Percentiles rank a stretch among this genome's conserved stretches.
These are phyloP conservation scores for Saprolegnia parasitica DNA, from an alignment of 352 stramenopile genomes.

Conservation along the genomic window DNA sequence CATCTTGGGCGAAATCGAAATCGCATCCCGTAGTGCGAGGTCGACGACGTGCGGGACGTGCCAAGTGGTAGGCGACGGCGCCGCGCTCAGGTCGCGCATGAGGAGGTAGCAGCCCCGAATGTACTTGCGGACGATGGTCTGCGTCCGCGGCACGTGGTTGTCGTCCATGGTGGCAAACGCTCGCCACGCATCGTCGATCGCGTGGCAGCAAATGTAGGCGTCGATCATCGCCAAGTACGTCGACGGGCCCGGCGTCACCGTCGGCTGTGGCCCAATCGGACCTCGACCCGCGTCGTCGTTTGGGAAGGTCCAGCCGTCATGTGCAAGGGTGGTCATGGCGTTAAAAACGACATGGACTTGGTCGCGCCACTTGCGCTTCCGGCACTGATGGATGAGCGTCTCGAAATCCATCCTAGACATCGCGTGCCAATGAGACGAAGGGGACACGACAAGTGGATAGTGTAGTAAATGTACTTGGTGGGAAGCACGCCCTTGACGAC, in stretches of 20 bases:
- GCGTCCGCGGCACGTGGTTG: constrained; percentile 43
- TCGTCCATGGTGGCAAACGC: constrained; percentile 34
- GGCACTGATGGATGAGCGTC: constrained; percentile 75
- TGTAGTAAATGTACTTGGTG: constrained; percentile 60
- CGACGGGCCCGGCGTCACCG: constrained; percentile 55
- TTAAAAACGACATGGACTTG: constrained; percentile 55
- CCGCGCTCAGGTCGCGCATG: constrained; percentile 39
- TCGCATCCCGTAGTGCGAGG: constrained; percentile 42
- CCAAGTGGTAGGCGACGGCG: neutral
- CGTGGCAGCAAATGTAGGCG: constrained; percentile 62
- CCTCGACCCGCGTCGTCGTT: constrained; percentile 32
- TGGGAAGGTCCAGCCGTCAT: constrained; percentile 28
- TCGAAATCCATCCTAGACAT: constrained; percentile 65
- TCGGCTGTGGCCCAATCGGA: constrained; percentile 42
- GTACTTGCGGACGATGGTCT: constrained; percentile 66
- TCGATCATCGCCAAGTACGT: constrained; percentile 71
- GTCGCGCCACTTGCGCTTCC: constrained; percentile 79
- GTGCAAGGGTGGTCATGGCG: constrained; percentile 42
- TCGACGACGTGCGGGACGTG: constrained; percentile 53
- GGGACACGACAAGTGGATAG: no score
- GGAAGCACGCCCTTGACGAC: constrained; percentile 44
- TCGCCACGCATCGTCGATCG: constrained; percentile 54
- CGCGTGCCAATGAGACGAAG: no score
- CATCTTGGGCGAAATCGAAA: constrained; percentile 59
- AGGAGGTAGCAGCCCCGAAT: constrained; percentile 60